phyloP scores from a whole-genome alignment of 306 rosid species.

The Cucumis melo region DNA sequence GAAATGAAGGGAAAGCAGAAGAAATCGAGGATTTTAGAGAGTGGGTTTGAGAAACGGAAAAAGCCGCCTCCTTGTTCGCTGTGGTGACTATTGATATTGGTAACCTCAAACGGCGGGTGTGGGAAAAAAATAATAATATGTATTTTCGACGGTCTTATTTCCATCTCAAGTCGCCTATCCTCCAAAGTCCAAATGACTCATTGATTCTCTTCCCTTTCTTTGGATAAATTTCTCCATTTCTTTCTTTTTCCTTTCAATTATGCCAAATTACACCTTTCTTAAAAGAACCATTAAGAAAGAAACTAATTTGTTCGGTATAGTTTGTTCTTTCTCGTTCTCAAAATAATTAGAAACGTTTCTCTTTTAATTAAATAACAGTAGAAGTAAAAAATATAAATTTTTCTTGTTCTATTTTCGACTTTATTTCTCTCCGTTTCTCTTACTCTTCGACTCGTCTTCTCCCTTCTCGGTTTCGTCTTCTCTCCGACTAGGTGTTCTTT shows the following conservation, averaged over 20 bases:
- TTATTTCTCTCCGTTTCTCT: no score
- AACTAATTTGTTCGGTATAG: no score
- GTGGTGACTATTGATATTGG: background rate
- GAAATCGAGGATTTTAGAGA: slow-evolving; percentile 15
- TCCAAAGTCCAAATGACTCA: background rate
- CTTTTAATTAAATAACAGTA: no score
- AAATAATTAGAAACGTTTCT: no score
- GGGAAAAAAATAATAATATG: background rate
- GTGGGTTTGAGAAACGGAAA: background rate
- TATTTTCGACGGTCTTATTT: background rate
- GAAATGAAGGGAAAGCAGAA: slow-evolving; percentile 1
- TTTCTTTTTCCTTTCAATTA: no score
- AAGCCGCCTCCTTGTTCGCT: background rate
- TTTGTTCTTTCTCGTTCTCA: no score
- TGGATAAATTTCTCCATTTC: background rate
- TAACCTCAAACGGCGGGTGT: slow-evolving; percentile 1
- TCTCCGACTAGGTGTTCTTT: no score
- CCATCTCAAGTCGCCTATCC: slow-evolving; percentile 1
- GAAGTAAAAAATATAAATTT: no score
- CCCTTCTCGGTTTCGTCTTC: no score
- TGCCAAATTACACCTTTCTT: background rate
- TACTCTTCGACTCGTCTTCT: no score
- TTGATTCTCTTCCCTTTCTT: background rate
- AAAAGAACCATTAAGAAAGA: no score
- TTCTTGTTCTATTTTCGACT: no score